Base-by-base conservation (phyloP, 2,329 filamentous ascomycete genomes). In the Curvularia spicifera region DNA sequence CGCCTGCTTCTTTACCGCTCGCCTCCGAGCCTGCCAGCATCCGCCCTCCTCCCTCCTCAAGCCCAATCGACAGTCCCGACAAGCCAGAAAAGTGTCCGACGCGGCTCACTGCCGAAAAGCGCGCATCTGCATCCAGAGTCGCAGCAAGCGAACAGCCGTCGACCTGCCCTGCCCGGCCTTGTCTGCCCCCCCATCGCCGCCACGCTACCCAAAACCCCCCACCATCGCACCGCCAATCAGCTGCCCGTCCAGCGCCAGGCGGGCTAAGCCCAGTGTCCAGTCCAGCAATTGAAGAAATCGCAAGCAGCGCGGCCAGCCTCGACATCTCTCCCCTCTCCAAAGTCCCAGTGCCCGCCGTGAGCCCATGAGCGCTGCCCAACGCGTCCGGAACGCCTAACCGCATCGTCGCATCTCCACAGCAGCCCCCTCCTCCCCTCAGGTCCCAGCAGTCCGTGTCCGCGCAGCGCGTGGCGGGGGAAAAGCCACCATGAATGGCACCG, bases 401-500 rank as follows among this genome's bases (percentile, higher is more conserved):
- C 26, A 67, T 64, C 63, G 59, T 45, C 48, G 29, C 51, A 59
- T 45, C 57, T 53, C 50, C 52, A 53, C 45, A 53, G 50, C 53
- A 57, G 10, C 57, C 53, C 53, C 51, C 46, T 44, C 40, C 28
- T 31, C 28, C 28, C 9, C 28, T 9, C 28, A 8, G 4, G 57
- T 53, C 56, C 31, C 43, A 59, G 39, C 64, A 57, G 43, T 46
- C 57, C 48, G 40, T 42, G 45, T 47, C 43, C 28, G 44, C 61
- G 63, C 69, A 63, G 55, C 69, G 60, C 69, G 69, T 65, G 71
- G 70, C 71, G 18, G 73, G 71, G 66, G n/a, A 20, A 69, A 65
- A 64, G 53, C 50, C 76, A 85, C 70, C 68, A 88, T 88, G 86
- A 87, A 88, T 80, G 84, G 85, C 72, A 81, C 81, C 72, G 84